phyloP scores from a whole-genome alignment of 306 rosid genomes.

The Crotalaria pallida region DNA sequence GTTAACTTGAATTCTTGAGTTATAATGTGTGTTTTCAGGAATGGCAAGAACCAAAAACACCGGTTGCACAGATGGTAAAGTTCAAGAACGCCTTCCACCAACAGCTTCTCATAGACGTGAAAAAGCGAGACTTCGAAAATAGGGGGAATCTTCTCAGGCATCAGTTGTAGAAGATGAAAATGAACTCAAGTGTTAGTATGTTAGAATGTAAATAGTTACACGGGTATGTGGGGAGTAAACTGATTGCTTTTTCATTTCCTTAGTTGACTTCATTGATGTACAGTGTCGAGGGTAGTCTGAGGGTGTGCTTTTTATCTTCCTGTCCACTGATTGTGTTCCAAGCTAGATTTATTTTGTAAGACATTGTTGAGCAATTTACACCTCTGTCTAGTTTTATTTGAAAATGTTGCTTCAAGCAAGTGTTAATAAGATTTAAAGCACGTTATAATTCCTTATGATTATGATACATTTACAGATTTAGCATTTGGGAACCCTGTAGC shows the following conservation, averaged over 20 bases:
- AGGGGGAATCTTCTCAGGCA: too few species aligned
- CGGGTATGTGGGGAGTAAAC: constrained; percentile 31
- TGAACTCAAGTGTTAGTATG: not conserved
- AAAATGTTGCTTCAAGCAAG: not conserved
- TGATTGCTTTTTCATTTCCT: constrained; percentile 27
- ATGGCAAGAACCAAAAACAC: too few species aligned
- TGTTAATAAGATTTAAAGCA: not conserved
- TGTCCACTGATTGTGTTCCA: too few species aligned
- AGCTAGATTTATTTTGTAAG: constrained; percentile 22
- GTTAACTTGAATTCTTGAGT: too few species aligned
- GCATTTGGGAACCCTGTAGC: not conserved
- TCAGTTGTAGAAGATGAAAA: too few species aligned
- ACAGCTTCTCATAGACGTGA: too few species aligned
- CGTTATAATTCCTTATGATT: not conserved
- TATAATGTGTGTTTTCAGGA: too few species aligned
- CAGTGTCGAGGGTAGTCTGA: constrained; percentile 34
- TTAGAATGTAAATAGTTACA: constrained; percentile 56
- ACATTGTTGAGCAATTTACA: constrained; percentile 13
- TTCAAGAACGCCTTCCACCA: too few species aligned
- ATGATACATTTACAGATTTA: constrained; percentile 10
- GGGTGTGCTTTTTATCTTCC: not conserved
- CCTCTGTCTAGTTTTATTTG: not conserved
- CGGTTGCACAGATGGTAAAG: too few species aligned
- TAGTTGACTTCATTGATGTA: constrained; percentile 50
- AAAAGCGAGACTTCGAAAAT: too few species aligned